A percentile compares a stretch with the other conserved stretches of the same genome.
These are phyloP conservation scores for Saccharomyces hybrid DNA, from an alignment of 1,139 yeast genomes.

Conservation along the genomic window DNA sequence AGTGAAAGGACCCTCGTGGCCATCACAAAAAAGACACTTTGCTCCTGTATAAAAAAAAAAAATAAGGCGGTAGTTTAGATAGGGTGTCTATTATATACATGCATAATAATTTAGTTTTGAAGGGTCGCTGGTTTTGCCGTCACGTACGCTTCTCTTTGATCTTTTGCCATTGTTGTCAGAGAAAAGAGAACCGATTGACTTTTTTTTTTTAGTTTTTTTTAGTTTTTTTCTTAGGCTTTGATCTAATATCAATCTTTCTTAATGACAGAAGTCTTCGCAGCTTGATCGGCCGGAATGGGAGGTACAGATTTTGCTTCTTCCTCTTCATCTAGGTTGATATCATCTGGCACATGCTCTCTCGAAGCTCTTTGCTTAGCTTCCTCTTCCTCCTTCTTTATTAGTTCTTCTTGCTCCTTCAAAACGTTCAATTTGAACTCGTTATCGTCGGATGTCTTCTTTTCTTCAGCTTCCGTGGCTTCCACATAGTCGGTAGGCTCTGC, in stretches of 20 bases:
- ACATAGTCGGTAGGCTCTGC: conserved; percentile 4
- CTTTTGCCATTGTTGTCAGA: not conserved
- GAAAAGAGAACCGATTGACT: conserved; percentile 29
- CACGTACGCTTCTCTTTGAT: not conserved
- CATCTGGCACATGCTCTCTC: conserved; percentile 67
- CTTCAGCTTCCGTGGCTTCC: conserved; percentile 8
- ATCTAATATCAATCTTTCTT: conserved; percentile 40
- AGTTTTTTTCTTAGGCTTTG: conserved; percentile 77
- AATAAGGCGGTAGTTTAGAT: not conserved
- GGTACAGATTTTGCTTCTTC: conserved; percentile 32
- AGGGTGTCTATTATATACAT: not conserved
- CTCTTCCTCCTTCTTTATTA: conserved; percentile 82
- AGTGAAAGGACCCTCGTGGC: not conserved
- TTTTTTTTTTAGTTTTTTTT: conserved; percentile 92
- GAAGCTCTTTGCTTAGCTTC: conserved; percentile 65
- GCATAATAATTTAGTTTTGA: not conserved
- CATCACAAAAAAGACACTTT: not conserved
- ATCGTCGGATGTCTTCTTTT: conserved; percentile 23
- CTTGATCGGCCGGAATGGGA: conserved; percentile 21
- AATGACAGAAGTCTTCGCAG: conserved; percentile 16
- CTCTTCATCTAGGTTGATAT: conserved; percentile 71
- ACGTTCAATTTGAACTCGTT: conserved; percentile 82
- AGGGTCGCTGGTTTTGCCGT: not conserved
- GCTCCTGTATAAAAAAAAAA: not conserved
- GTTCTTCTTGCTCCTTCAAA: conserved; percentile 90